Base-by-base conservation (phyloP, 2,329 filamentous ascomycete species). In the Sporothrix euskadiensis region DNA sequence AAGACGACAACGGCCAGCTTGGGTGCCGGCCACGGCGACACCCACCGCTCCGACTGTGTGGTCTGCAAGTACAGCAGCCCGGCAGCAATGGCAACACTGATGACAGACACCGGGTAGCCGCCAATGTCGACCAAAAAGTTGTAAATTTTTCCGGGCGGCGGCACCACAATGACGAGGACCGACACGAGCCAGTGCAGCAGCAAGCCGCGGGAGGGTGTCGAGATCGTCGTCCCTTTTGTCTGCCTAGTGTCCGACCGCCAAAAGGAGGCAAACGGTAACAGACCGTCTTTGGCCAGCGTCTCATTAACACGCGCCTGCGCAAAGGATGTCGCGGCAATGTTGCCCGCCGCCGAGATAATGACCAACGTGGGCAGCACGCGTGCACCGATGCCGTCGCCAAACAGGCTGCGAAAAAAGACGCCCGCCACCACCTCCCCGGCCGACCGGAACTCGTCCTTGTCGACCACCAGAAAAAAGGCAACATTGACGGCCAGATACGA, bases 141-240 rank as follows among this genome's bases (percentile, higher is more conserved):
- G 77, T 81, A 83, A 35, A 81, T 80, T 35, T 79, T 78, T 4
- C 81, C 81, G 2, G 85, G 85, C 6, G 86, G 86, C 2, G 83
- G 84, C 2, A 86, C 83, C 1, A 87, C 81, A 52, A 85, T 88
- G 8, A 87, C 85, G 39, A 90, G 79, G 16, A 85, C 85, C 1
- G 88, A 90, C 44, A 89, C 88, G 22, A 90, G 82, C 80, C 88
- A 91, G 75, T 91, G 87, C 68, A 91, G 84, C 22, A 85, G 83
- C 22, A 88, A 80, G 10, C 81, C 81, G n/a, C 80, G 77, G 1
- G 75, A 73, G 6, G 80, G 81, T 0, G 75, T 59, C 12, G 32
- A 12, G 26, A 26, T 26, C 1, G 59, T 8, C n/a, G 7, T 7
- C 19, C 5, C 7, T 6, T 4, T 35, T 10, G 2, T 19, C 19